Evolutionary conservation across 2,329 filamentous ascomycete species (phyloP).

Genomic region (Aspergillus spinulosporus): DNA sequence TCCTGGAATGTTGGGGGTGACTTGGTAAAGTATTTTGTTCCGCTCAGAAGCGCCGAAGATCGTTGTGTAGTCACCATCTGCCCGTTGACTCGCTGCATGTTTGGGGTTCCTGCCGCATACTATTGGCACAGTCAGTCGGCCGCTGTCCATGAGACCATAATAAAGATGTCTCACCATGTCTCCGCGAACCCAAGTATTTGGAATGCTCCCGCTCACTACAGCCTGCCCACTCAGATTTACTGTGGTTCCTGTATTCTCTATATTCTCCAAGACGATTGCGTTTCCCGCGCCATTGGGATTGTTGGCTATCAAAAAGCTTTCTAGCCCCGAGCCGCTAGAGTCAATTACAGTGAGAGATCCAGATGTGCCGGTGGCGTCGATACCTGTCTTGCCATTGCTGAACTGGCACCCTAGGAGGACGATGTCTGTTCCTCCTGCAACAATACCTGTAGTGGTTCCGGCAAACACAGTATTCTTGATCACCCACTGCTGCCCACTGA

Average conservation of each 20-base stretch:
- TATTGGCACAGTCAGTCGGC: neutral
- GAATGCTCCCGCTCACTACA: constrained; percentile 23
- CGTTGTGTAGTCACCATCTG: constrained; percentile 31
- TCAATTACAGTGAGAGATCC: constrained; percentile 28
- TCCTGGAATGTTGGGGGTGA: constrained; percentile 47
- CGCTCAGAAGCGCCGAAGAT: constrained; percentile 31
- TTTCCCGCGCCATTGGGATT: constrained; percentile 35
- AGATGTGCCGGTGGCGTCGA: constrained; percentile 25
- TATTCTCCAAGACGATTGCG: constrained; percentile 33
- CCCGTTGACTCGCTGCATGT: constrained; percentile 29
- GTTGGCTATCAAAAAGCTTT: constrained; percentile 22
- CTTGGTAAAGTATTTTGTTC: constrained; percentile 44
- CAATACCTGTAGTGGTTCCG: constrained; percentile 58
- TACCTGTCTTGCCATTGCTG: constrained; percentile 25
- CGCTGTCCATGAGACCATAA: neutral
- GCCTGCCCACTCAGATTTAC: constrained; percentile 28
- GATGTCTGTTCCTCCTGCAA: constrained; percentile 39
- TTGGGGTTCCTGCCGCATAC: constrained; percentile 22
- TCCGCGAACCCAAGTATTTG: constrained; percentile 35
- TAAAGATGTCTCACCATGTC: constrained; percentile 26
- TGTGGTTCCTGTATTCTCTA: constrained; percentile 30
- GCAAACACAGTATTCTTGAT: constrained; percentile 56
- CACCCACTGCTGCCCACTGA: constrained; percentile 37
- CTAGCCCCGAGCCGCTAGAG: constrained; percentile 16
- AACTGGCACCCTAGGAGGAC: constrained; percentile 29